phyloP scores from a whole-genome alignment of 2,329 filamentous ascomycete species.

The Onygenales sp. region DNA sequence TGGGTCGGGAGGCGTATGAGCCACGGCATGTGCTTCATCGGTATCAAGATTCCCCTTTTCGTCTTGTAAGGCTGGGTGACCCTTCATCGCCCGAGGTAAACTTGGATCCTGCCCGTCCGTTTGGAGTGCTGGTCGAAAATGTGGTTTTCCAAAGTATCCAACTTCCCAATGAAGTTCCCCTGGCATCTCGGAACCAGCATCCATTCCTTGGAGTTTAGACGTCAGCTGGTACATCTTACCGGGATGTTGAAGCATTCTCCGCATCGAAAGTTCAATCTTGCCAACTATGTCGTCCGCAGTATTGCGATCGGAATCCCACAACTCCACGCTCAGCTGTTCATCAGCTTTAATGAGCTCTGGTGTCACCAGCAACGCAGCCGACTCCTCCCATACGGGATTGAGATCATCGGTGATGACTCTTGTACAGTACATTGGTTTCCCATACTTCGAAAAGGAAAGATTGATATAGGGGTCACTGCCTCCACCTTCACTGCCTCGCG shows the following conservation, averaged over 20 bases:
- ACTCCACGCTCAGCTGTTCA: constrained; percentile 83
- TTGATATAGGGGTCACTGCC: constrained; percentile 96
- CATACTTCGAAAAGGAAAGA: constrained; percentile 88
- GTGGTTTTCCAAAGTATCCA: constrained; percentile 85
- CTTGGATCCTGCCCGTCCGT: constrained; percentile 78
- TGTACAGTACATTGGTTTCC: constrained; percentile 96
- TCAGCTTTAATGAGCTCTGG: constrained; percentile 85
- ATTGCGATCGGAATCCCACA: constrained; percentile 92
- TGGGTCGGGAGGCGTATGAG: constrained; percentile 88
- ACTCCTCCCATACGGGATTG: constrained; percentile 88
- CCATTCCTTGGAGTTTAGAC: constrained; percentile 72
- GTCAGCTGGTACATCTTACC: constrained; percentile 86
- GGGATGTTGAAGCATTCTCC: constrained; percentile 89
- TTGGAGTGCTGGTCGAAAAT: constrained; percentile 72
- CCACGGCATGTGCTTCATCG: constrained; percentile 70
- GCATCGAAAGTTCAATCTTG: constrained; percentile 86
- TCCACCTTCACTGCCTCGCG: constrained; percentile 68
- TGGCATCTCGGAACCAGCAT: constrained; percentile 79
- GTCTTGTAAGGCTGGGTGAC: constrained; percentile 71
- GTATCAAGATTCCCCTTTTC: constrained; percentile 71
- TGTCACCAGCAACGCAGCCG: constrained; percentile 73
- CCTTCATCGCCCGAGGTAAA: constrained; percentile 62
- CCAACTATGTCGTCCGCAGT: constrained; percentile 92
- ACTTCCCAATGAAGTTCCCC: constrained; percentile 94
- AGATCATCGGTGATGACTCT: constrained; percentile 90